A percentile compares a stretch with the other conserved stretches of the same genome.
Evolutionary conservation across 495 filamentous ascomycete species (phyloP).

Genomic region (Massariosphaeria phaeospora): DNA sequence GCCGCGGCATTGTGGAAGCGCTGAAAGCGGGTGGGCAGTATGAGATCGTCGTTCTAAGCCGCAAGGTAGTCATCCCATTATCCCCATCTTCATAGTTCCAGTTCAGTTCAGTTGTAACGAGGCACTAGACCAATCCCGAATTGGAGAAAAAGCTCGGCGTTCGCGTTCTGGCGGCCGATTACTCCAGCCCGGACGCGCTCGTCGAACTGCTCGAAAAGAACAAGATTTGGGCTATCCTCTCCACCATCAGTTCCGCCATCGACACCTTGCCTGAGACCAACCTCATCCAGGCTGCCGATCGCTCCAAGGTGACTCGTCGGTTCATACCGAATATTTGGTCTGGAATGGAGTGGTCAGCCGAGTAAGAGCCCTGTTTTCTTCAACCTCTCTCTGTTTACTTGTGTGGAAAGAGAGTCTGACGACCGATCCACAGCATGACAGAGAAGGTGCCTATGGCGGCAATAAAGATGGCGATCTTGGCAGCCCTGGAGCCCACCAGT

Average conservation of each 20-base stretch:
- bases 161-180: slow-evolving; percentile 8
- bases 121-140: background rate
- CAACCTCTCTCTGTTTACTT: background rate
- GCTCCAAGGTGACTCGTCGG: slow-evolving; percentile 5
- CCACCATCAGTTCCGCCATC: background rate
- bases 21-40: slow-evolving; percentile 5
- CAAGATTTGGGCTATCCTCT: slow-evolving; percentile 7
- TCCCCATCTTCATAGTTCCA: background rate
- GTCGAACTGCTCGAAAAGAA: slow-evolving; percentile 10
- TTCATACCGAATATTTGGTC: slow-evolving; percentile 13
- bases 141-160: slow-evolving; percentile 1
- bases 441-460: background rate
- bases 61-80: background rate
- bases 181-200: background rate
- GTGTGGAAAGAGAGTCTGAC: too few relatives aligned
- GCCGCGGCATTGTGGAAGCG: slow-evolving; percentile 8
- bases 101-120: background rate
- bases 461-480: background rate
- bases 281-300: slow-evolving; percentile 3
- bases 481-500: background rate
- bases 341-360: background rate
- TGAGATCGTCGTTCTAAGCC: background rate
- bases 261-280: slow-evolving; percentile 2
- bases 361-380: background rate
- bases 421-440: background rate